Base-by-base conservation (phyloP, 768 basidiomycete genomes). In the Phaeolepiota aurea region DNA sequence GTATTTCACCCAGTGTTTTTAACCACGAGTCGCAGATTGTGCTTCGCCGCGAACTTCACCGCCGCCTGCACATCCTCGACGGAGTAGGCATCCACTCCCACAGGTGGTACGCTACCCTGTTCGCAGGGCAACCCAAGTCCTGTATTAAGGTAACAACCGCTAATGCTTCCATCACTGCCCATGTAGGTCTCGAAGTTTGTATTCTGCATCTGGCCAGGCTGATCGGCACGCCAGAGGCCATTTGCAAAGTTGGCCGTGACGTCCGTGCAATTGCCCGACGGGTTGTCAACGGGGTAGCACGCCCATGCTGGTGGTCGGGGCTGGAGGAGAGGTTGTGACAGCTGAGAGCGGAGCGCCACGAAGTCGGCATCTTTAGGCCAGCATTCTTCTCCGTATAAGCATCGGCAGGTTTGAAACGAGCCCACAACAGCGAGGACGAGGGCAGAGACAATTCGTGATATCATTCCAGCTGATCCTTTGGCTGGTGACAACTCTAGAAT, bases 91-190 rank as follows among this genome's bases (percentile, higher is more conserved):
- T 72, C 65, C 3, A 69, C 67, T 1, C 63, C 66, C 12, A 63
- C 44, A 1, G 63, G 54, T 1, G 72, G 63, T 1, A 72, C 58
- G 32, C 61, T 64, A 12, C 71, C 72, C 46, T 71, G 71, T 1
- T 54, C 50, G 43, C 72, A 75, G 4, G 65, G 59, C 13, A 58
- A 33, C 3, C 63, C 65, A 0, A 68, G 48, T 0, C 58, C 53
- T 0, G 65, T 66, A 41, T 77, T 65, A 32, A 76, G 43, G 25
- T 72, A 75, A 63, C 77, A 81, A 1, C 61, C 65, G 45, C 65
- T 65, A 35, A 73, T 68, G 32, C 68, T 73, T 21, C 66, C 71
- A 48, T 72, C 73, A 14, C 31, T 45, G n/a, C 58, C 66, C 1
- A 54, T 47, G 41, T 49, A 65, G 1, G 51, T 51, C 37, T 61